Evolutionary conservation across 768 basidiomycete genomes (phyloP).

Genomic region (Butyriboletus loyo): DNA sequence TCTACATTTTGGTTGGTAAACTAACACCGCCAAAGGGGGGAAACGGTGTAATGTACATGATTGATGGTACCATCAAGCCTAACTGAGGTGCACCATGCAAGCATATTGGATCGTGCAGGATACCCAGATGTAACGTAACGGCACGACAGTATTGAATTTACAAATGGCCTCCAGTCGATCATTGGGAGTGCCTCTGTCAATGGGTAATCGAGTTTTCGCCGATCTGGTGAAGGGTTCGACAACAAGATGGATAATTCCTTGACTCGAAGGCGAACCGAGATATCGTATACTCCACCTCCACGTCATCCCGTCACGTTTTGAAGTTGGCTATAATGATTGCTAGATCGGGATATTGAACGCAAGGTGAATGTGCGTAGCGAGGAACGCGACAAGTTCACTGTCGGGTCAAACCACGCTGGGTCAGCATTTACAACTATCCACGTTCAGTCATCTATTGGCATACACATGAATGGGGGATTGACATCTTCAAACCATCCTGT

Average conservation of each 20-base stretch:
- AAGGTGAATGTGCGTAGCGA: too few relatives aligned
- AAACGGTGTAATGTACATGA: slow-evolving; percentile 43
- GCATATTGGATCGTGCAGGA: not conserved
- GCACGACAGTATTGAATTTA: not conserved
- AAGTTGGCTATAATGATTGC: too few relatives aligned
- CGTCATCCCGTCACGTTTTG: too few relatives aligned
- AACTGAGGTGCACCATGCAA: slow-evolving; percentile 5
- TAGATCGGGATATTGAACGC: too few relatives aligned
- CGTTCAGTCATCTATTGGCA: too few relatives aligned
- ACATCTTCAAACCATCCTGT: too few relatives aligned
- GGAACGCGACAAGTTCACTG: too few relatives aligned
- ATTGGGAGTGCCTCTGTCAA: not conserved
- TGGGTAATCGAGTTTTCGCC: not conserved
- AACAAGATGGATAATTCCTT: not conserved
- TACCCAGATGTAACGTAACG: not conserved
- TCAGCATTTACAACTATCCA: too few relatives aligned
- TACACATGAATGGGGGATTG: too few relatives aligned
- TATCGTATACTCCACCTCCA: too few relatives aligned
- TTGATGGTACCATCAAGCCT: slow-evolving; percentile 37
- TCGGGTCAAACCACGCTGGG: too few relatives aligned
- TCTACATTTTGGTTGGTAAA: not conserved
- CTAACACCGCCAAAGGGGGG: slow-evolving; percentile 30
- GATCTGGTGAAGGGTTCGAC: not conserved
- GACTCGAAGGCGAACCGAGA: not conserved
- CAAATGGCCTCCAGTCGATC: not conserved